Conservation (phyloP, 495 filamentous ascomycete species). For the Melanomma pulvis-pyrius region DNA sequence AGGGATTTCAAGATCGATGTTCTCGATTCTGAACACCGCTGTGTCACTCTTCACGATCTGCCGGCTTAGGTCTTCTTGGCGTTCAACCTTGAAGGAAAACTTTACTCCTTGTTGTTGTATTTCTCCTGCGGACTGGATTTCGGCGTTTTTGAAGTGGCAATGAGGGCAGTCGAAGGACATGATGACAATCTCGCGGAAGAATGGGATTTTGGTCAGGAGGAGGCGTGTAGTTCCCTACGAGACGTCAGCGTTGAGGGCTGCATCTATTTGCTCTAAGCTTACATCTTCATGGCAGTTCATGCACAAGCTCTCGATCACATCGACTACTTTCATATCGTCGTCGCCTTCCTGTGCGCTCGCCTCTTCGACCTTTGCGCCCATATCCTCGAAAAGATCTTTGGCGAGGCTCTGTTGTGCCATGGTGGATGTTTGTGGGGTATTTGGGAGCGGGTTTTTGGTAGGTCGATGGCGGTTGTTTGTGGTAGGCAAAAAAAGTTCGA, state of each 20-base stretch:
- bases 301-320: slow-evolving; percentile 73
- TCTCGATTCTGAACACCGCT: slow-evolving; percentile 76
- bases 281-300: slow-evolving; percentile 90
- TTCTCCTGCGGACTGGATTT: slow-evolving; percentile 84
- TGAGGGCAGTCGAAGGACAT: slow-evolving; percentile 94
- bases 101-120: slow-evolving; percentile 87
- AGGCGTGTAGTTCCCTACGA: slow-evolving; percentile 78
- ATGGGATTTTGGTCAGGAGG: slow-evolving; percentile 87
- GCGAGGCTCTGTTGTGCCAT: slow-evolving; percentile 36
- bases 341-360: slow-evolving; percentile 44
- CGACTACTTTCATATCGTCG: slow-evolving; percentile 62
- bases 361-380: slow-evolving; percentile 50
- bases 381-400: slow-evolving; percentile 53
- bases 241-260: neutral
- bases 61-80: slow-evolving; percentile 72
- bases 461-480: neutral
- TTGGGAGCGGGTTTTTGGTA: neutral
- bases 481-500: neutral
- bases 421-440: neutral
- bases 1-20: slow-evolving; percentile 89
- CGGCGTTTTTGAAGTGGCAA: slow-evolving; percentile 86
- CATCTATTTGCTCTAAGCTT: slow-evolving; percentile 40
- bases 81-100: slow-evolving; percentile 73
- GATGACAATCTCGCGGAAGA: slow-evolving; percentile 93
- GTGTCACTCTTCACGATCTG: slow-evolving; percentile 91